A percentile compares a stretch with the other conserved stretches of the same genome.
These are phyloP conservation scores for Scheffersomyces stipitis DNA, from an alignment of 805 yeast species.

Conservation along the genomic window DNA sequence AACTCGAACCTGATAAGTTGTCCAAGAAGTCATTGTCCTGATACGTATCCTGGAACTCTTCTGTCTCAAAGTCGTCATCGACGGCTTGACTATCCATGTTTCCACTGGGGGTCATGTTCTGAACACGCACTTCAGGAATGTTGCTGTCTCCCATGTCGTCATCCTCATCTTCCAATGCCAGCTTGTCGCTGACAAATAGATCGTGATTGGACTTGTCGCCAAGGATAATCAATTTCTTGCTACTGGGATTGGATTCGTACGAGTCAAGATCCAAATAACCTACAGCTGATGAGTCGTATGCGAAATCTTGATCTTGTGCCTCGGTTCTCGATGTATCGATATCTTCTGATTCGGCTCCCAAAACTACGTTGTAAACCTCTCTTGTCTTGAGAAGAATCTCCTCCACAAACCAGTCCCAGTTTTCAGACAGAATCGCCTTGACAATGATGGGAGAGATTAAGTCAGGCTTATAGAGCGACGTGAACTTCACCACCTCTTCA, in stretches of 20 bases:
- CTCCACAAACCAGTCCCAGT: constrained; percentile 53
- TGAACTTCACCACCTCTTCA: constrained; percentile 92
- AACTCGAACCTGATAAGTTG: constrained; percentile 44
- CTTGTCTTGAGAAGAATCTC: constrained; percentile 51
- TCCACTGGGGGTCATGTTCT: constrained; percentile 35
- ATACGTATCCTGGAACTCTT: constrained; percentile 17
- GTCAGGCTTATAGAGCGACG: constrained; percentile 59
- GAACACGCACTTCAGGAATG: constrained; percentile 21
- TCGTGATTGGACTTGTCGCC: constrained; percentile 39
- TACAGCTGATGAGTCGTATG: constrained; percentile 35
- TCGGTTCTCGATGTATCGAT: constrained; percentile 3
- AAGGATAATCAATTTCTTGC: constrained; percentile 27
- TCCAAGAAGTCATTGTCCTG: constrained; percentile 35
- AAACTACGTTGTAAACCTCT: constrained; percentile 55
- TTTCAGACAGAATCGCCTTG: constrained; percentile 30
- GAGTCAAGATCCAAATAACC: constrained; percentile 39
- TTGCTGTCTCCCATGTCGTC: constrained; percentile 16
- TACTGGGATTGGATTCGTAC: constrained; percentile 18
- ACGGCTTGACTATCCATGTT: constrained; percentile 13
- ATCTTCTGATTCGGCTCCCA: constrained; percentile 42
- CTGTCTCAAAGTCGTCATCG: constrained; percentile 27
- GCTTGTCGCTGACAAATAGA: constrained; percentile 25
- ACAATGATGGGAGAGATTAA: constrained; percentile 44
- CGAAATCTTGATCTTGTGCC: constrained; percentile 14
- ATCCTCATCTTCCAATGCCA: constrained; percentile 19